Evolutionary conservation across 225 moss, liverwort and hornwort genomes (phyloP), one percentile per base, ranked within the genome.

Genomic region (Pseudisothecium myosuroides): DNA sequence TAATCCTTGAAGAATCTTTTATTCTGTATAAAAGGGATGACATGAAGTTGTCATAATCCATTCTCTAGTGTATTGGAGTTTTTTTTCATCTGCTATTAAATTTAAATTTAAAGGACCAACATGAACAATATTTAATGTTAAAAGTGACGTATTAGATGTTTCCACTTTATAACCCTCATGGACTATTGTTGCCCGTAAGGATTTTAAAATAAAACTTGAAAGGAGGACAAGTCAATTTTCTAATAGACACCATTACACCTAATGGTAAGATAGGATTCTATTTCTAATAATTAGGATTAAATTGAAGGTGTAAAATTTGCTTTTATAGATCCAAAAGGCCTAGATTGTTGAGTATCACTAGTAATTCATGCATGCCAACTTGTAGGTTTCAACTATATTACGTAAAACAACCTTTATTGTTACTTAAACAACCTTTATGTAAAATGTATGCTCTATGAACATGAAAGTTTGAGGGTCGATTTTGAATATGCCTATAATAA

Each of bases 401-500:
- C 11, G 20, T 66, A 36, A 66, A 66, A 37, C 37, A 37, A 65
- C 10, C 5, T 34, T 18, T 18, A 65, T n/a, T 32, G 64, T 17
- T 64, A 32, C 4, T 64, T 32, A 64, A 62, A 14, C 28, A 28
- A 63, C 31, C 17, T 63, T 63, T 21, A 37, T 36, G 0, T n/a
- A n/a, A 68, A 68, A 13, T 68, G 13, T 68, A 68, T 23, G 4
- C 7, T n/a, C 22, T 68, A n/a, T 68, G 2, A 22, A n/a, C 2
- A n/a, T 7, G 2, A n/a, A 23, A n/a, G 2, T 68, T n/a, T 4
- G 7, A 22, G 12, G 22, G 4, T 12, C 0, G 1, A 23, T 68
- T n/a, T 68, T 68, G 7, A 2, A 68, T 23, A 68, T 2, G 0
- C 6, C 5, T 23, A n/a, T 22, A 13, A n/a, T n/a, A 4, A 13